Evolutionary conservation across 371 early-diverging fungal genomes (phyloP), one percentile per base, ranked within the genome.

Genomic region (Umbelopsis sp.): DNA sequence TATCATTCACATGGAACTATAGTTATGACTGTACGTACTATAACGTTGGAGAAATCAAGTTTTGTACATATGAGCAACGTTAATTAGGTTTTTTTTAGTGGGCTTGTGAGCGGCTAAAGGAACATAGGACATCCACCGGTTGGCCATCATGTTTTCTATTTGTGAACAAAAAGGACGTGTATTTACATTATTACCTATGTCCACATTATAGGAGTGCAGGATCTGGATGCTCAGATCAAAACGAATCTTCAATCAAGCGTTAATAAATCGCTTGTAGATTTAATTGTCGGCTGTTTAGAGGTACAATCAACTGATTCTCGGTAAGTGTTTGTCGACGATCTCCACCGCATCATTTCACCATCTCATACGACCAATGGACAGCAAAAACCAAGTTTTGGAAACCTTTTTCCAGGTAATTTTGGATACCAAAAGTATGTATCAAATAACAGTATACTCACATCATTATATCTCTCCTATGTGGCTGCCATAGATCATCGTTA

Each of bases 1-100:
- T 57, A 57, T 57, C 57, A 57, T 18, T 57, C 57, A 29, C 29
- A 72, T 63, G 62, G 50, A 8, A 51, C 29, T 12, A 63, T 37
- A 50, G 44, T 75, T 25, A 70, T 69, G 11, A 70, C 69, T 45
- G 75, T 75, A 64, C n/a, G 65, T 44, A 64, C 9, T 45, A 69
- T 46, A 14, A 24, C 45, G 41, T 45, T 5, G 29, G 29, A 29
- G 29, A 29, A 29, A 29, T 29, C 29, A 29, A 29, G 3, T 1
- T 29, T 29, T 29, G 29, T 29, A 29, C 22, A 22, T 29, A 29
- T 29, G 29, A 29, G 29, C 29, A 4, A 46, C 35, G 18, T 16
- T 22, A 29, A 22, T 35, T 4, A 18, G 22, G 0, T 32, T 53
- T 37, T 67, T 7, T 45, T 44, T 67, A 76, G 76, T 76, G 76